phyloP scores from a whole-genome alignment of 1,284 basidiomycete species.

The Amylostereum chailletii region DNA sequence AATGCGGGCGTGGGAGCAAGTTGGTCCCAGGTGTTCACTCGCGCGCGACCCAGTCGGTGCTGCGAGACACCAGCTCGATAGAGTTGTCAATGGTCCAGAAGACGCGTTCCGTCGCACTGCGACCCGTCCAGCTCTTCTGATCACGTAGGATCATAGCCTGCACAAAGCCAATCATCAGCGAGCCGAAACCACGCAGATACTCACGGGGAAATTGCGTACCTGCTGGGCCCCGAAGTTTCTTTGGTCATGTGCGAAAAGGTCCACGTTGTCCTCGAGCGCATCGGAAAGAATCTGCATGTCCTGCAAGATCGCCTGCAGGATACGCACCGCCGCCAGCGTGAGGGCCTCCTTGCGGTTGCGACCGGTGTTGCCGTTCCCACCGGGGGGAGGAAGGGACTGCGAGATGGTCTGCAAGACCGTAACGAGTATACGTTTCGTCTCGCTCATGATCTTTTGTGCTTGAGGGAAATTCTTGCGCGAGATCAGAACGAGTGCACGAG shows the following conservation, averaged over 20 bases:
- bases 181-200: slow-evolving; percentile 6
- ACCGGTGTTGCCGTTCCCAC: slow-evolving; percentile 30
- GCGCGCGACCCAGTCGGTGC: slow-evolving; percentile 75
- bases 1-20: background rate
- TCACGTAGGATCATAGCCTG: slow-evolving; percentile 89
- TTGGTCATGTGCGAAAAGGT: slow-evolving; percentile 83
- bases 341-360: slow-evolving; percentile 72
- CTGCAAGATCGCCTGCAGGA: slow-evolving; percentile 75
- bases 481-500: slow-evolving; percentile 82
- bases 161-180: slow-evolving; percentile 9
- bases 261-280: slow-evolving; percentile 83
- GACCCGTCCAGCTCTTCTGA: slow-evolving; percentile 87
- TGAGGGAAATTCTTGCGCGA: slow-evolving; percentile 80
- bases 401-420: slow-evolving; percentile 78
- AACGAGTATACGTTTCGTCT: slow-evolving; percentile 82
- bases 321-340: slow-evolving; percentile 59
- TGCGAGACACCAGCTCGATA: slow-evolving; percentile 72
- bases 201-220: slow-evolving; percentile 34
- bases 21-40: slow-evolving; percentile 29
- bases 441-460: slow-evolving; percentile 79
- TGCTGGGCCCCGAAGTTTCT: slow-evolving; percentile 91
- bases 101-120: slow-evolving; percentile 78
- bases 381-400: slow-evolving; percentile 51
- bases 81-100: slow-evolving; percentile 88
- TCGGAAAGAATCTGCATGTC: slow-evolving; percentile 81